Evolutionary conservation across 352 stramenopile species (phyloP), one percentile per base, ranked within the genome.

Genomic region (Halophytophthora batemanensis): DNA sequence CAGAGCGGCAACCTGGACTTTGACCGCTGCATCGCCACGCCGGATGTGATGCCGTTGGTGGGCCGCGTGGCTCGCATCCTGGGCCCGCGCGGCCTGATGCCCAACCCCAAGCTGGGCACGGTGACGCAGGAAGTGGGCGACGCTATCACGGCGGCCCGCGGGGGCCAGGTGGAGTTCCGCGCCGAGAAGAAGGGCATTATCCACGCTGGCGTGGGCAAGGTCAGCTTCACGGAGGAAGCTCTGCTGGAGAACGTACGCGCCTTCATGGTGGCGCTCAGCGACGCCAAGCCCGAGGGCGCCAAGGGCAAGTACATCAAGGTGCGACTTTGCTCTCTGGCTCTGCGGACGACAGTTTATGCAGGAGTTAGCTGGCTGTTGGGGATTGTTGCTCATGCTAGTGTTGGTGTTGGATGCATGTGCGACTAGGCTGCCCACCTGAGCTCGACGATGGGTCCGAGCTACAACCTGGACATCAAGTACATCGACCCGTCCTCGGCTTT

Each of bases 91-190:
- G 96, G 96, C 22, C 62, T 99, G 13, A 99, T 99, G 96, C 97
- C 97, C 34, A 99, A 99, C 74, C 86, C 93, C 5, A 99, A 99
- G 85, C 71, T 98, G 14, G 95, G 95, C 21, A 99, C 96, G 8
- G 90, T 99, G 36, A 98, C 92, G 25, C 72, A 83, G 55, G 90
- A 98, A 31, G 86, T 97, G 17, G 77, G 70, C 37, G 75, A 86
- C 25, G 89, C 84, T 22, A 93, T 98, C 57, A 47, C 65, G 3
- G 84, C 84, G 21, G 84, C 84, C 17, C 80, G 87, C 64, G 81
- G 71, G 36, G 85, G 85, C 44, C 85, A 95, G 67, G 83, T 93
- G 29, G 85, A 94, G 63, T 95, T 95, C 68, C 85, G 87, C 48
- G 84, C 85, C 23, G 87, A 95, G 69, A 96, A 95, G 69, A 95